Percentiles rank a stretch among this genome's conserved stretches.
Conservation (phyloP, 2,329 filamentous ascomycete genomes). For the Colletotrichum sp. region DNA sequence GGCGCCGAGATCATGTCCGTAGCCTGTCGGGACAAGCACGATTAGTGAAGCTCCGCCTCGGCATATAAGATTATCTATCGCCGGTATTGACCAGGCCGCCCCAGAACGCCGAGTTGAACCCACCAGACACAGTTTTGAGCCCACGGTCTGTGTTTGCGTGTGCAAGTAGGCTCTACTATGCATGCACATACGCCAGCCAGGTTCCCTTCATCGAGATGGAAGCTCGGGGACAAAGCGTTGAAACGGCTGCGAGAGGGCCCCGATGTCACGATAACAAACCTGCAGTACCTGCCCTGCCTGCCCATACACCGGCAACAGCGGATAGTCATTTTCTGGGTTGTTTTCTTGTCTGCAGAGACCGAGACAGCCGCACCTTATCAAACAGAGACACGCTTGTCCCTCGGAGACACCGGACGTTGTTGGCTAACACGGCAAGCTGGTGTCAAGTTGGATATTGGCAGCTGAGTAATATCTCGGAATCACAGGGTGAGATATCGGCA, state of each 20-base stretch:
- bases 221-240: constrained; percentile 5
- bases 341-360: not conserved
- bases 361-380: not conserved
- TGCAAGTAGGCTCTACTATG: not conserved
- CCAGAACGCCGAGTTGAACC: not conserved
- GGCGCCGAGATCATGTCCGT: not conserved
- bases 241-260: constrained; percentile 1
- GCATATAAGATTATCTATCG: not conserved
- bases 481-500: not conserved
- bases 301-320: not conserved
- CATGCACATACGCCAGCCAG: not conserved
- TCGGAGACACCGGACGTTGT: not conserved
- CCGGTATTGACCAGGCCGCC: not conserved
- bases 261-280: not conserved
- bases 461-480: not conserved
- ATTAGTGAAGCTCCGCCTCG: not conserved
- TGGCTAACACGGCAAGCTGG: not conserved
- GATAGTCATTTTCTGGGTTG: not conserved
- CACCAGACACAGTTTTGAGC: not conserved
- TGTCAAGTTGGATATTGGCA: not conserved
- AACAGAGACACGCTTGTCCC: not conserved
- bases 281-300: not conserved
- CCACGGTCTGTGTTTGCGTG: not conserved
- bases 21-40: not conserved
- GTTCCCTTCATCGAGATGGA: not conserved